These are phyloP conservation scores for Salisapilia sapeloensis DNA, from an alignment of 352 stramenopile species.

Conservation along the genomic window DNA sequence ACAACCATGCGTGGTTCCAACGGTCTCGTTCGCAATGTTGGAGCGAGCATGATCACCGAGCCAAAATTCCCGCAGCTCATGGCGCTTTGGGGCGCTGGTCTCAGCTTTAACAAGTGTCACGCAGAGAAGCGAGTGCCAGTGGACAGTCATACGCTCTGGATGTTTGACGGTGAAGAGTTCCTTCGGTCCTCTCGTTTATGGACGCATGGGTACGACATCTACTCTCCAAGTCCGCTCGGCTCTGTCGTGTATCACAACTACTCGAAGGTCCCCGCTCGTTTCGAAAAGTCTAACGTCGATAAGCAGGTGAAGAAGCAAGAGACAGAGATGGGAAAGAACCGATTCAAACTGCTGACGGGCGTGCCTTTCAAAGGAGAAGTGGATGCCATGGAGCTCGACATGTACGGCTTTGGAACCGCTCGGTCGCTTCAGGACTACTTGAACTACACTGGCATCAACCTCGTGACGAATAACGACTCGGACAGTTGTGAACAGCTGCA, in stretches of 20 bases:
- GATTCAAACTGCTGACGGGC: conserved; percentile 34
- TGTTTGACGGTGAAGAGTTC: conserved; percentile 64
- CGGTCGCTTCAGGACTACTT: conserved; percentile 42
- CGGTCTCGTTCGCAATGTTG: conserved; percentile 47
- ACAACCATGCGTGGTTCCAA: conserved; percentile 53
- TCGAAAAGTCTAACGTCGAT: conserved; percentile 36
- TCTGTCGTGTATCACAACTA: conserved; percentile 69
- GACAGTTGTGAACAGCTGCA: conserved; percentile 45
- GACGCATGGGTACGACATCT: conserved; percentile 56
- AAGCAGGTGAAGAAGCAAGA: conserved; percentile 17
- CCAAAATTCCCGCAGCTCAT: conserved; percentile 59
- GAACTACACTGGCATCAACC: conserved; percentile 33
- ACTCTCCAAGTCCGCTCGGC: conserved; percentile 32
- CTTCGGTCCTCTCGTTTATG: conserved; percentile 36
- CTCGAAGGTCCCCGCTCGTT: conserved; percentile 40
- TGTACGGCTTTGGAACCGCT: conserved; percentile 29
- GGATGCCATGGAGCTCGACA: conserved; percentile 39
- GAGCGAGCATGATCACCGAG: conserved; percentile 60
- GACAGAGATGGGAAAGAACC: conserved; percentile 33
- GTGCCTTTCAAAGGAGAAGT: conserved; percentile 37
- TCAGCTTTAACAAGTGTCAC: conserved; percentile 78
- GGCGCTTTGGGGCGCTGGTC: conserved; percentile 54
- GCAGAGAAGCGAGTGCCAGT: conserved; percentile 52
- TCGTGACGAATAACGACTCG: conserved; percentile 32
- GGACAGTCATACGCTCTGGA: conserved; percentile 67